A percentile compares a stretch with the other conserved stretches of the same genome.
phyloP scores from a whole-genome alignment of 768 basidiomycete genomes.

The Pleurotus tuber-regium region DNA sequence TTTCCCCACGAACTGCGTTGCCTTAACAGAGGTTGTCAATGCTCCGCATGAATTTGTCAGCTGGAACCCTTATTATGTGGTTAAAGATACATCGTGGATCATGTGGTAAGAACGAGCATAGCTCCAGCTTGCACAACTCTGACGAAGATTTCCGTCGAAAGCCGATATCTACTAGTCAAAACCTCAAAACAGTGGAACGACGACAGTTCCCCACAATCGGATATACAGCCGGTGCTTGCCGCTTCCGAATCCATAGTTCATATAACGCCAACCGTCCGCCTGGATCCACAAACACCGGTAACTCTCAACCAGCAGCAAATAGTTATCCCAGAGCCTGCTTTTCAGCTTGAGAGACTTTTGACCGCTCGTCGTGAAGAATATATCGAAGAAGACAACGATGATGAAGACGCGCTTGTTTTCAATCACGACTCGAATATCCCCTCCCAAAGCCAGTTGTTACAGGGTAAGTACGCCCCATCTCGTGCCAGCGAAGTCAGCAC shows the following conservation, averaged over 20 bases:
- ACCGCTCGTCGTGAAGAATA: conserved; percentile 35
- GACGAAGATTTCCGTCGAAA: conserved; percentile 24
- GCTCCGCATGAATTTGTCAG: conserved; percentile 54
- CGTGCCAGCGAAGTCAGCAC: not conserved
- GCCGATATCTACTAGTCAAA: conserved; percentile 63
- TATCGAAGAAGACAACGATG: conserved; percentile 44
- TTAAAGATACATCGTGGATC: conserved; percentile 67
- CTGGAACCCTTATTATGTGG: conserved; percentile 51
- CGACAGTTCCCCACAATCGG: conserved; percentile 10
- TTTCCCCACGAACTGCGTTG: conserved; percentile 46
- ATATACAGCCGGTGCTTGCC: conserved; percentile 2
- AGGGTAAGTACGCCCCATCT: not conserved
- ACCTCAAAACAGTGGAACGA: conserved; percentile 16
- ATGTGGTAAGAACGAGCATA: conserved; percentile 45
- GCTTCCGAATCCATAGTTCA: conserved; percentile 15
- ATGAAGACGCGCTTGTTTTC: conserved; percentile 48
- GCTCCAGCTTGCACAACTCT: not conserved
- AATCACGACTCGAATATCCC: conserved; percentile 18
- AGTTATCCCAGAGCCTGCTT: conserved; percentile 55
- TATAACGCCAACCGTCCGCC: conserved; percentile 38
- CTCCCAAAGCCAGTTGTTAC: conserved; percentile 10
- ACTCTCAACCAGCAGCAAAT: conserved; percentile 36
- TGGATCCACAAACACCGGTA: conserved; percentile 48
- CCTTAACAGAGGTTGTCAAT: conserved; percentile 68
- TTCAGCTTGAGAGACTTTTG: conserved; percentile 50